A percentile compares a stretch with the other conserved stretches of the same genome.
phyloP scores from a whole-genome alignment of 176 grass and related monocot species.

The Oryza longistaminata region DNA sequence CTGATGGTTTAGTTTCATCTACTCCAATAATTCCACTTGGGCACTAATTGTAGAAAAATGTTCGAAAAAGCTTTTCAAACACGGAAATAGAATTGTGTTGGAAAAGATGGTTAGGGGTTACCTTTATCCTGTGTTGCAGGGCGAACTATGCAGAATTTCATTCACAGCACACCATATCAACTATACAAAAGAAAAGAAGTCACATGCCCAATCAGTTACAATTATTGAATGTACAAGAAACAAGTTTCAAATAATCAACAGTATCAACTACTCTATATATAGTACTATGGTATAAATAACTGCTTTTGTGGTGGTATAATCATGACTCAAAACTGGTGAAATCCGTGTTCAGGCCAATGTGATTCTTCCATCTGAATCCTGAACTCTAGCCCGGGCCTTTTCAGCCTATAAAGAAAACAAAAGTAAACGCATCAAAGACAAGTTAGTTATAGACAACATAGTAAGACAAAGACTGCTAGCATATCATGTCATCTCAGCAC shows the following conservation, averaged over 20 bases:
- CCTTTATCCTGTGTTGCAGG: not conserved
- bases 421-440: not conserved
- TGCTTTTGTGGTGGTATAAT: conserved; percentile 2
- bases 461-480: not conserved
- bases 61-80: not conserved
- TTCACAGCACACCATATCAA: not conserved
- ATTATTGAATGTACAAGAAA: not conserved
- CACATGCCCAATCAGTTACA: not conserved
- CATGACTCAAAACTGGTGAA: not conserved
- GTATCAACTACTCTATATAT: not conserved
- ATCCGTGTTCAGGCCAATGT: conserved; percentile 32
- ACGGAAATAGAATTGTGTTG: not conserved
- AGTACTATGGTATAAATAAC: conserved; percentile 7
- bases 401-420: conserved; percentile 41
- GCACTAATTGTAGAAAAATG: not conserved
- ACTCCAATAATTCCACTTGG: not conserved
- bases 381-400: conserved; percentile 44
- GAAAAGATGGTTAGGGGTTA: not conserved
- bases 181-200: not conserved
- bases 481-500: not conserved
- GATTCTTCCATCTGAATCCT: conserved; percentile 32
- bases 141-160: not conserved
- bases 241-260: not conserved
- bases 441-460: not conserved
- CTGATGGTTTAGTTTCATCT: conserved; percentile 23